Conservation (phyloP, 345 rosid genomes). For the Clarkia xantiana region DNA sequence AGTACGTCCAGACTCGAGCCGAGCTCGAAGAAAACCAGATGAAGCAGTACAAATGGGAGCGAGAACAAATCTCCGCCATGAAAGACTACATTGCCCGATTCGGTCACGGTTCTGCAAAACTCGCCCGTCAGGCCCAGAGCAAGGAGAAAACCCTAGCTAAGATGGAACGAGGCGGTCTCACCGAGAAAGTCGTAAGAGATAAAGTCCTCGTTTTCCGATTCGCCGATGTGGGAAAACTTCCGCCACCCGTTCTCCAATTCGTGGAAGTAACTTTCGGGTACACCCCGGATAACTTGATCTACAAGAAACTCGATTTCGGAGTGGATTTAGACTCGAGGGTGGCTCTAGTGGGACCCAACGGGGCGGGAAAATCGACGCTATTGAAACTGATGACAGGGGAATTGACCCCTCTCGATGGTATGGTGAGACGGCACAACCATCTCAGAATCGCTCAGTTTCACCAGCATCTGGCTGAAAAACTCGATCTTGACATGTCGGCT, state of each 20-base stretch:
- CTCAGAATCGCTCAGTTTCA: slow-evolving; percentile 86
- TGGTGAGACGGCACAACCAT: slow-evolving; percentile 96
- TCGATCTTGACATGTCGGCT: slow-evolving; percentile 71
- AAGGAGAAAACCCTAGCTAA: slow-evolving; percentile 96
- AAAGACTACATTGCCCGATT: slow-evolving; percentile 98
- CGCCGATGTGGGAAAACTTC: slow-evolving; percentile 89
- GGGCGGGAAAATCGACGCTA: slow-evolving; percentile 96
- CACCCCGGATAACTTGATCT: slow-evolving; percentile 65
- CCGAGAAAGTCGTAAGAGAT: slow-evolving; percentile 67
- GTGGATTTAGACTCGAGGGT: slow-evolving; percentile 92
- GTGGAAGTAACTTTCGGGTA: slow-evolving; percentile 91
- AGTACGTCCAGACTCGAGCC: slow-evolving; percentile 88
- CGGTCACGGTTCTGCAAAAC: slow-evolving; percentile 98
- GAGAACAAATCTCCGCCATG: slow-evolving; percentile 94
- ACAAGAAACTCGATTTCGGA: slow-evolving; percentile 85
- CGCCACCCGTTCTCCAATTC: slow-evolving; percentile 97
- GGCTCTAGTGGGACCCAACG: slow-evolving; percentile 94
- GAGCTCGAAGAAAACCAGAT: slow-evolving; percentile 97
- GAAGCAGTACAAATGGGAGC: slow-evolving; percentile 99
- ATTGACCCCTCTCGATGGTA: slow-evolving; percentile 68
- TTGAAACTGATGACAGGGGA: slow-evolving; percentile 98
- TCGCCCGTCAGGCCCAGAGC: slow-evolving; percentile 99
- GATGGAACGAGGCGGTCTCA: slow-evolving; percentile 99
- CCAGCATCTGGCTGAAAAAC: slow-evolving; percentile 94
- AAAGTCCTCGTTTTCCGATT: slow-evolving; percentile 78